Evolutionary conservation across 106 monocot species (phyloP).

Genomic region (Dioscorea zingiberensis): DNA sequence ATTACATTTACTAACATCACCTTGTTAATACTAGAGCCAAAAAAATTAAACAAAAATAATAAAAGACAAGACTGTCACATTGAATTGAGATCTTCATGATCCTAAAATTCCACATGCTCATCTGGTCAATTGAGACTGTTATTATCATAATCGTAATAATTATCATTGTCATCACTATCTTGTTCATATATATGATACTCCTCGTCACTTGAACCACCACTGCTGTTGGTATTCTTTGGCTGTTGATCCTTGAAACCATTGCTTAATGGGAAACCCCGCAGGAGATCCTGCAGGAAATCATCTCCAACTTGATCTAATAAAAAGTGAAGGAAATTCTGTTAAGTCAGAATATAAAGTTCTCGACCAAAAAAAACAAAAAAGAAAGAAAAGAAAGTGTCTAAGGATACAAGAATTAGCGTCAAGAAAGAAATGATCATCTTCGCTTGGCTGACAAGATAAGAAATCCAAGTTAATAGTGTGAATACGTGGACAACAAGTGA

Average conservation of each 20-base stretch:
- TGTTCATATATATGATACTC: slow-evolving; percentile 52
- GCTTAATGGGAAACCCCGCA: slow-evolving; percentile 21
- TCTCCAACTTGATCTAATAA: slow-evolving; percentile 14
- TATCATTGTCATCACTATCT: slow-evolving; percentile 30
- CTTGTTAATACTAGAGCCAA: too few relatives aligned
- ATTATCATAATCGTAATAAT: slow-evolving; percentile 11
- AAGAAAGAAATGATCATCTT: slow-evolving; percentile 5
- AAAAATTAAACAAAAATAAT: too few relatives aligned
- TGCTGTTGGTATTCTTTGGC: not conserved
- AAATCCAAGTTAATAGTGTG: not conserved
- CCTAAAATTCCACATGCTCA: too few relatives aligned
- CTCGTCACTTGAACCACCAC: slow-evolving; percentile 29
- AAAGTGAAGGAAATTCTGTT: slow-evolving; percentile 5
- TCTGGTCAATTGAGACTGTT: too few relatives aligned
- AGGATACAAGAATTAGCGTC: slow-evolving; percentile 25
- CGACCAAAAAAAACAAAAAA: not conserved
- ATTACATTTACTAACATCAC: too few relatives aligned
- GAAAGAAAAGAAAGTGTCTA: not conserved
- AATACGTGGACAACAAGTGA: not conserved
- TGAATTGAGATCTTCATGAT: too few relatives aligned
- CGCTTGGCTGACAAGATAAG: slow-evolving; percentile 11
- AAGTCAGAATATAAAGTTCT: not conserved
- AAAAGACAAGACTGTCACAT: too few relatives aligned
- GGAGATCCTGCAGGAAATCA: slow-evolving; percentile 29
- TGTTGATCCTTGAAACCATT: slow-evolving; percentile 5